A percentile compares a stretch with the other conserved stretches of the same genome.
Conservation (phyloP, 208 protist species). For the Trypanosoma rangeli region DNA sequence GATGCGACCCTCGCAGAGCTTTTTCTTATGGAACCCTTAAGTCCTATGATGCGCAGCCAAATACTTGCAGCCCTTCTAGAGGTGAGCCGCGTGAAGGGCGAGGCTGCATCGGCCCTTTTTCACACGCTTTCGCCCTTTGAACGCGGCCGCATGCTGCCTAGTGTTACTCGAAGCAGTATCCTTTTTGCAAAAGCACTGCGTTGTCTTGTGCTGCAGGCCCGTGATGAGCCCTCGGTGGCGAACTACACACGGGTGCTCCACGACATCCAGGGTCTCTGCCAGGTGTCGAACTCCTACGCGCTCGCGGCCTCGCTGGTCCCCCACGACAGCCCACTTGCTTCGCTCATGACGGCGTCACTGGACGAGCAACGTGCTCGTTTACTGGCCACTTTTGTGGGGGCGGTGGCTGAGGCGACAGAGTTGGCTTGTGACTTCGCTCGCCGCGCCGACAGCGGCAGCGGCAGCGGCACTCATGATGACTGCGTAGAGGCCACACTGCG, state of each 20-base stretch:
- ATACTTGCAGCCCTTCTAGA: conserved; percentile 17
- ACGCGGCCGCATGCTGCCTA: conserved; percentile 11
- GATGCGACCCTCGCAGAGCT: conserved; percentile 7
- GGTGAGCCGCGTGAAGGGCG: conserved; percentile 11
- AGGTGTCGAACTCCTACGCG: conserved; percentile 44
- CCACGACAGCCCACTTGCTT: conserved; percentile 18
- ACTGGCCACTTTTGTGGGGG: conserved; percentile 16
- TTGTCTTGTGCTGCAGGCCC: conserved; percentile 27
- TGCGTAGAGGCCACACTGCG: conserved; percentile 37
- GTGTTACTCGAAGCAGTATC: conserved; percentile 34
- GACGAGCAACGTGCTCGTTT: conserved; percentile 28
- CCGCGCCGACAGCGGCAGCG: not conserved
- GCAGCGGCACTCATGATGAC: not conserved
- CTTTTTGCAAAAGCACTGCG: conserved; percentile 50
- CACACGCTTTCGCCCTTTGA: conserved; percentile 15
- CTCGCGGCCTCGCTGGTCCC: conserved; percentile 65
- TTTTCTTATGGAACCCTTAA: conserved; percentile 16
- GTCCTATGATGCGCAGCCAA: not conserved
- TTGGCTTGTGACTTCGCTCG: conserved; percentile 8
- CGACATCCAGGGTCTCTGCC: conserved; percentile 38
- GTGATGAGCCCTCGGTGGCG: conserved; percentile 9
- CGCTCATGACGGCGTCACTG: conserved; percentile 47
- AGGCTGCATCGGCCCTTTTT: conserved; percentile 5
- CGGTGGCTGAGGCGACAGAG: conserved; percentile 5
- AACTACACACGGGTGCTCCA: conserved; percentile 23